phyloP scores from a whole-genome alignment of 2,329 filamentous ascomycete species.

The Paecilomyces sp. region DNA sequence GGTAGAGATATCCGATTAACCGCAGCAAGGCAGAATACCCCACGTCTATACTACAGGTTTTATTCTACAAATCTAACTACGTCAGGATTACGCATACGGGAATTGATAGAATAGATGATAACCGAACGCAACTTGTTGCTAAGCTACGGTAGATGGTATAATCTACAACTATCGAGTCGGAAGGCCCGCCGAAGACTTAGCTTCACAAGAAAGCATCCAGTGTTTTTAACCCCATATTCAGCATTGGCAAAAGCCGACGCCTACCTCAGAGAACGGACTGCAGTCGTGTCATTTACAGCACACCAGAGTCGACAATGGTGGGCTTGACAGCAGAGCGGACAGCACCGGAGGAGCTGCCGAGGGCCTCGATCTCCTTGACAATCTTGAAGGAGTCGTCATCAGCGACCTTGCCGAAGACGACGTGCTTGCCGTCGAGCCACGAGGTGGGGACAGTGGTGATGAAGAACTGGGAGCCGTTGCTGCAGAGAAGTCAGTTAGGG shows the following conservation, averaged over 20 bases:
- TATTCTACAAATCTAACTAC: neutral
- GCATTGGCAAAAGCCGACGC: neutral
- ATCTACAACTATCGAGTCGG: neutral
- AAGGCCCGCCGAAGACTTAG: neutral
- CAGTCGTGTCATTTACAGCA: constrained; percentile 26
- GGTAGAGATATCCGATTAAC: neutral
- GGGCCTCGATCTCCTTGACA: constrained; percentile 54
- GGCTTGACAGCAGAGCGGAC: constrained; percentile 48
- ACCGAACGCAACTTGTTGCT: neutral
- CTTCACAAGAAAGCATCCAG: neutral
- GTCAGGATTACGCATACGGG: neutral
- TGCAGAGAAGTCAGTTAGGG: constrained; percentile 18
- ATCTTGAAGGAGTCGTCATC: constrained; percentile 47
- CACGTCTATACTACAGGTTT: neutral
- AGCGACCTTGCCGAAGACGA: constrained; percentile 60
- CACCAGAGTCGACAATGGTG: constrained; percentile 47
- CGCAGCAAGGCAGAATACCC: neutral
- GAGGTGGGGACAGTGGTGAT: constrained; percentile 61
- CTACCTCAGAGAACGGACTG: neutral
- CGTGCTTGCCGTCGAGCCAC: constrained; percentile 63
- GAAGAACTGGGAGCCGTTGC: constrained; percentile 69
- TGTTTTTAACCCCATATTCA: neutral
- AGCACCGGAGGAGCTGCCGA: constrained; percentile 47
- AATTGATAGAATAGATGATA: neutral
- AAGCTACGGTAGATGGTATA: neutral